These are phyloP conservation scores for Trypanosoma lewisi DNA, from an alignment of 208 protist genomes.

Conservation along the genomic window DNA sequence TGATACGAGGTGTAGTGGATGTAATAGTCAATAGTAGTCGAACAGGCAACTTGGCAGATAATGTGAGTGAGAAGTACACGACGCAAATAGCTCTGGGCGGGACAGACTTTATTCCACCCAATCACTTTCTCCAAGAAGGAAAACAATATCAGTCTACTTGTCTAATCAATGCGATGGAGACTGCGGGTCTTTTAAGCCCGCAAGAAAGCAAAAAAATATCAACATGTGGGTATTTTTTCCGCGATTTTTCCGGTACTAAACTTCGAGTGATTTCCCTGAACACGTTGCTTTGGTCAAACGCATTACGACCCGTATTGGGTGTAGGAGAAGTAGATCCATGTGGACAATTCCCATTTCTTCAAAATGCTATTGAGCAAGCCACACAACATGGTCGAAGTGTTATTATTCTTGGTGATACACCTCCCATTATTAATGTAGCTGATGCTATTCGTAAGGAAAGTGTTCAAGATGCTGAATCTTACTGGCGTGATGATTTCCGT, in stretches of 20 bases:
- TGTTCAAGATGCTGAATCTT: slow-evolving; percentile 21
- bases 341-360: slow-evolving; percentile 72
- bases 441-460: slow-evolving; percentile 33
- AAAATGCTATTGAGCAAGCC: slow-evolving; percentile 39
- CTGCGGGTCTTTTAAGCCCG: slow-evolving; percentile 30
- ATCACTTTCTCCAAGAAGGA: slow-evolving; percentile 10
- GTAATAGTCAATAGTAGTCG: background rate
- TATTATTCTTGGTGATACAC: slow-evolving; percentile 74
- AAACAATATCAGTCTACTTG: slow-evolving; percentile 27
- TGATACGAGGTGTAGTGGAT: slow-evolving; percentile 13
- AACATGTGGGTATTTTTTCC: slow-evolving; percentile 67
- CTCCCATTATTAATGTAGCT: slow-evolving; percentile 49
- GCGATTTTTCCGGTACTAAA: slow-evolving; percentile 24
- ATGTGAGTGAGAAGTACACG: background rate
- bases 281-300: slow-evolving; percentile 71
- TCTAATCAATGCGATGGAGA: slow-evolving; percentile 32
- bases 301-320: slow-evolving; percentile 32
- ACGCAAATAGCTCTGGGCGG: slow-evolving; percentile 17
- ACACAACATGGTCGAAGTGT: slow-evolving; percentile 37
- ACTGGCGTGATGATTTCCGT: slow-evolving; percentile 65
- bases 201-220: slow-evolving; percentile 40
- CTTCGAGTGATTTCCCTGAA: slow-evolving; percentile 67
- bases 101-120: slow-evolving; percentile 22
- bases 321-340: slow-evolving; percentile 62
- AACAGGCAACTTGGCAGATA: background rate